These are phyloP conservation scores for Maudiozyma barnettii DNA, from an alignment of 805 yeast genomes.

Conservation along the genomic window DNA sequence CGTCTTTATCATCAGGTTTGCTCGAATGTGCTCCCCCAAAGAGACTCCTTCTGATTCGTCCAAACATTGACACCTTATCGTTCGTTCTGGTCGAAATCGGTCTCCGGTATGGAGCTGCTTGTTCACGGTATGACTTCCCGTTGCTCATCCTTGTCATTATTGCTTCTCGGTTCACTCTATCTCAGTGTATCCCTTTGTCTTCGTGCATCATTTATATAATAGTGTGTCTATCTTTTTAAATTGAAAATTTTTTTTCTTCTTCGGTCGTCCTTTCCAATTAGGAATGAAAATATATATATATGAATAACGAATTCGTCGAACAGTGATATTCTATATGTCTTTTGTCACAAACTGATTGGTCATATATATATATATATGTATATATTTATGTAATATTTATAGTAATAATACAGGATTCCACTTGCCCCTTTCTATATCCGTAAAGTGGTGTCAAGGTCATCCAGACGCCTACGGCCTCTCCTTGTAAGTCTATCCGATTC, in stretches of 20 bases:
- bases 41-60: slow-evolving; percentile 1
- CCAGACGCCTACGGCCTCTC: slow-evolving; percentile 38
- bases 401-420: neutral
- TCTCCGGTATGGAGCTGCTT: slow-evolving; percentile 6
- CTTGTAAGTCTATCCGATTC: slow-evolving; percentile 52
- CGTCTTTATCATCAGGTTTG: neutral
- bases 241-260: too few relatives aligned
- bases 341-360: too few relatives aligned
- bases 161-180: neutral
- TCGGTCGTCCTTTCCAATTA: too few relatives aligned
- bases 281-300: too few relatives aligned
- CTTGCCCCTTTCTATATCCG: neutral
- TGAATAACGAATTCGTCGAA: too few relatives aligned
- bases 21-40: neutral
- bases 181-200: neutral
- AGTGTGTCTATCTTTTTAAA: too few relatives aligned
- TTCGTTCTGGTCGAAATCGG: slow-evolving; percentile 2
- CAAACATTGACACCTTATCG: neutral
- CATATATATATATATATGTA: too few relatives aligned
- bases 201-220: too few relatives aligned
- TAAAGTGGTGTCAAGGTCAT: slow-evolving; percentile 32
- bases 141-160: neutral
- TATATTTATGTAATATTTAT: too few relatives aligned
- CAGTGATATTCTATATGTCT: too few relatives aligned
- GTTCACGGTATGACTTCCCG: slow-evolving; percentile 6